Evolutionary conservation across 495 filamentous ascomycete species (phyloP).

Genomic region (Barbatosphaeria neglecta): DNA sequence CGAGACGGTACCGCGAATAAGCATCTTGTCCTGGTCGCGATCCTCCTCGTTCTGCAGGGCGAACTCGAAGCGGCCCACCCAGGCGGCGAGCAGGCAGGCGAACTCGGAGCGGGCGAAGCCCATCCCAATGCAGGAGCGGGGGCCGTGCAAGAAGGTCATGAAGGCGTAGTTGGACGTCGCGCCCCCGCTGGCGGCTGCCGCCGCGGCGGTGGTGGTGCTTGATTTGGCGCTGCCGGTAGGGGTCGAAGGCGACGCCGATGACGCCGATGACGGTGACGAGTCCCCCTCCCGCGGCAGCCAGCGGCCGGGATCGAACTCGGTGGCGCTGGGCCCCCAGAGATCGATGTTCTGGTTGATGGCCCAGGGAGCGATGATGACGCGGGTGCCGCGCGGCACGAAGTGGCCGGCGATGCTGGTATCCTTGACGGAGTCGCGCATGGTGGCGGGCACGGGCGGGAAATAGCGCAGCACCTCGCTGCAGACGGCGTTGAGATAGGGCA

Average conservation of each 20-base stretch:
- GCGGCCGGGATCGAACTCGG: conserved; percentile 48
- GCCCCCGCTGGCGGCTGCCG: conserved; percentile 28
- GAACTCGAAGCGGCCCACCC: conserved; percentile 63
- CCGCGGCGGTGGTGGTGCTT: too few species aligned
- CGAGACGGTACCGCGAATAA: conserved; percentile 48
- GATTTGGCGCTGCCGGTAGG: too few species aligned
- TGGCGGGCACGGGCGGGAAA: conserved; percentile 39
- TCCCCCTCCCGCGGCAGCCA: conserved; percentile 41
- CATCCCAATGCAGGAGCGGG: conserved; percentile 50
- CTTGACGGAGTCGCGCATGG: conserved; percentile 47
- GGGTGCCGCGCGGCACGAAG: conserved; percentile 42
- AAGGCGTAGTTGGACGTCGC: conserved; percentile 47
- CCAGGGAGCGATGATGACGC: conserved; percentile 46
- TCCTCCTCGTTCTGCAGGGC: conserved; percentile 46
- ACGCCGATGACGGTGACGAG: too few species aligned
- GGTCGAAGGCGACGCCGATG: too few species aligned
- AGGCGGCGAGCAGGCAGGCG: conserved; percentile 63
- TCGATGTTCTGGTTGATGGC: conserved; percentile 43
- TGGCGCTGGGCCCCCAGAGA: conserved; percentile 48
- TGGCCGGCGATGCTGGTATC: conserved; percentile 54
- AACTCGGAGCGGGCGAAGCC: conserved; percentile 78
- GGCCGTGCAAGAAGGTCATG: conserved; percentile 51
- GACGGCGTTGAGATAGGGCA: conserved; percentile 46
- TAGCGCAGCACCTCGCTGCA: conserved; percentile 36
- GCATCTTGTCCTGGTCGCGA: conserved; percentile 41